A percentile compares a stretch with the other conserved stretches of the same genome.
Evolutionary conservation across 2,329 filamentous ascomycete species (phyloP).

Genomic region (Periconia digitata): DNA sequence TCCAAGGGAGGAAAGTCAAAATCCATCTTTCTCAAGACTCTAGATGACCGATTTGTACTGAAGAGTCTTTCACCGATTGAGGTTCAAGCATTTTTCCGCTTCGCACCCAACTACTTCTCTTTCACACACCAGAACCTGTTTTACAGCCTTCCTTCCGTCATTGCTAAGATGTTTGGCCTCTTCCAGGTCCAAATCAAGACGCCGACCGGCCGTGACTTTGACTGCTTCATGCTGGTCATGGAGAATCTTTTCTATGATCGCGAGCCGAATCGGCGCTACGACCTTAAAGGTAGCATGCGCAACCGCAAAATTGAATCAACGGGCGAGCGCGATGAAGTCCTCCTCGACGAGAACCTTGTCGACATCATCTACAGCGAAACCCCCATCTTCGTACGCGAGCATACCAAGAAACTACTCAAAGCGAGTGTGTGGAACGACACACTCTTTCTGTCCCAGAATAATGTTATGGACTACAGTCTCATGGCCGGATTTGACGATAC

Average conservation of each 20-base stretch:
- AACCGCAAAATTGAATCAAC: constrained; percentile 97
- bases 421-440: constrained; percentile 98
- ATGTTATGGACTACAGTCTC: constrained; percentile 98
- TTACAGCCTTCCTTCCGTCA: constrained; percentile 88
- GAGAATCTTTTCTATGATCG: constrained; percentile 98
- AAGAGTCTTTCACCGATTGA: constrained; percentile 91
- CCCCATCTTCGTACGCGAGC: constrained; percentile 90
- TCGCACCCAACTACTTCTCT: constrained; percentile 94
- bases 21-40: constrained; percentile 92
- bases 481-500: constrained; percentile 97
- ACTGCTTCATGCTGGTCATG: constrained; percentile 91
- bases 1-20: constrained; percentile 98
- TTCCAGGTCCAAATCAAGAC: constrained; percentile 98
- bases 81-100: constrained; percentile 89
- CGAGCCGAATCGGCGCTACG: constrained; percentile 76
- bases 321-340: constrained; percentile 92
- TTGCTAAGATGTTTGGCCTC: constrained; percentile 98
- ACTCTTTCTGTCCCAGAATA: constrained; percentile 87
- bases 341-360: constrained; percentile 97
- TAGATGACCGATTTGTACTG: constrained; percentile 90
- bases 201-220: constrained; percentile 90
- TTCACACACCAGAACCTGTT: constrained; percentile 97
- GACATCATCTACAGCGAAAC: constrained; percentile 95
- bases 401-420: constrained; percentile 89
- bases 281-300: constrained; percentile 97